These are phyloP conservation scores for Xylona heveae DNA, from an alignment of 495 filamentous ascomycete species.

Conservation along the genomic window DNA sequence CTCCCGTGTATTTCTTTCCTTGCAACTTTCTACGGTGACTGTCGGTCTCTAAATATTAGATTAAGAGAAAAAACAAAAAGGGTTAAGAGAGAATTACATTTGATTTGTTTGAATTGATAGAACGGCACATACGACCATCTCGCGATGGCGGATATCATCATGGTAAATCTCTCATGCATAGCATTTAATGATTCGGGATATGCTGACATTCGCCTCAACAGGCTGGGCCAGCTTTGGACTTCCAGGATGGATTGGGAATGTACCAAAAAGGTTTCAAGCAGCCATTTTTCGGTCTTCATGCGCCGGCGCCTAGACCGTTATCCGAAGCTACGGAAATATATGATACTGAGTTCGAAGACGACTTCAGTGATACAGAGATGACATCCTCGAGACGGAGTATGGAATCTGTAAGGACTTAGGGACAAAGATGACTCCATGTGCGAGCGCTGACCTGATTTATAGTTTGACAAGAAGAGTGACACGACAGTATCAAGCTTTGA, in stretches of 20 bases:
- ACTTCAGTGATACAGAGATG: conserved; percentile 38
- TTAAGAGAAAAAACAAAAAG: no score
- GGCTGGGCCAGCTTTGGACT: neutral
- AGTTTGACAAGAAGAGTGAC: conserved; percentile 41
- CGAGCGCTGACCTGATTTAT: conserved; percentile 6
- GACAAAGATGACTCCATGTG: conserved; percentile 1
- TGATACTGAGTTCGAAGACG: conserved; percentile 53
- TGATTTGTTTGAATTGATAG: no score
- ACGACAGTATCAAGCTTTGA: conserved; percentile 61
- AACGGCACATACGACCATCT: no score
- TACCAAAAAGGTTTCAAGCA: conserved; percentile 15
- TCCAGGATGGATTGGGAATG: conserved; percentile 22
- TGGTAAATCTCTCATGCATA: no score
- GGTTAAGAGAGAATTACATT: no score
- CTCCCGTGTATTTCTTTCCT: no score
- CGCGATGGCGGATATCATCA: no score
- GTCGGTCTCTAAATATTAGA: no score
- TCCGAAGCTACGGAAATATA: conserved; percentile 49
- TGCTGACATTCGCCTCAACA: no score
- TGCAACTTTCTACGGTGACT: no score
- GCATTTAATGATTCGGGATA: no score
- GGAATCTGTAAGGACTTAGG: conserved; percentile 38
- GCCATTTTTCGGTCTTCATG: conserved; percentile 9
- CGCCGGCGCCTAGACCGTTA: conserved; percentile 20
- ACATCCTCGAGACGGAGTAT: conserved; percentile 42